Percentiles rank a stretch among this genome's conserved stretches.
These are phyloP conservation scores for Phanerodontia chrysosporium DNA, from an alignment of 768 basidiomycete genomes.

Conservation along the genomic window DNA sequence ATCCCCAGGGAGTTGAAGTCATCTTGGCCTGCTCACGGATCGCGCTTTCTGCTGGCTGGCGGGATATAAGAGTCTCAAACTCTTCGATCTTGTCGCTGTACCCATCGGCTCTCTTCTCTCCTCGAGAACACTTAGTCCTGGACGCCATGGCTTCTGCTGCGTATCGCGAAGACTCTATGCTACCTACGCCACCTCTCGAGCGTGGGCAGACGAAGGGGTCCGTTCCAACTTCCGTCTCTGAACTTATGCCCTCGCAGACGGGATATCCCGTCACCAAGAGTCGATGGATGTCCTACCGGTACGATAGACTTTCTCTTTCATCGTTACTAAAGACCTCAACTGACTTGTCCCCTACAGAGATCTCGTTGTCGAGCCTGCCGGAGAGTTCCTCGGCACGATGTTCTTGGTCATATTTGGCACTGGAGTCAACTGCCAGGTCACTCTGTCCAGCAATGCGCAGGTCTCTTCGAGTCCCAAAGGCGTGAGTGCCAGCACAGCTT, in stretches of 20 bases:
- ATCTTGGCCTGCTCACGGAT: no score
- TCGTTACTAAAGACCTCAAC: not conserved
- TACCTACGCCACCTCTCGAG: not conserved
- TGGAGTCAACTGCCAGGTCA: constrained; percentile 10
- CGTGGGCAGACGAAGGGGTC: not conserved
- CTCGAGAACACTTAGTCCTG: no score
- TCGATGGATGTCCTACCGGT: constrained; percentile 1
- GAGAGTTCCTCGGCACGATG: constrained; percentile 25
- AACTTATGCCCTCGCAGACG: no score
- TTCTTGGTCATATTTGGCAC: constrained; percentile 13
- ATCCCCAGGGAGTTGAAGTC: no score
- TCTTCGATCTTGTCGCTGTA: no score
- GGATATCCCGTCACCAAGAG: not conserved
- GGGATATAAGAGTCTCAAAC: no score
- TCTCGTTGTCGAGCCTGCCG: constrained; percentile 51
- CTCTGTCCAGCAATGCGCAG: not conserved
- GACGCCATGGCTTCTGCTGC: no score
- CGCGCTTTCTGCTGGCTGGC: no score
- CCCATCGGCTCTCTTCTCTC: no score
- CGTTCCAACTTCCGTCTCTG: not conserved
- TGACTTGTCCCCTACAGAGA: constrained; percentile 27
- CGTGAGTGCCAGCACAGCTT: constrained; percentile 30
- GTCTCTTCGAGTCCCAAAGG: constrained; percentile 36
- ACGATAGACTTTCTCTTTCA: not conserved
- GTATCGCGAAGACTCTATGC: no score